Evolutionary conservation across 75 land plant species (phyloP).

Genomic region (Larix kaempferi): DNA sequence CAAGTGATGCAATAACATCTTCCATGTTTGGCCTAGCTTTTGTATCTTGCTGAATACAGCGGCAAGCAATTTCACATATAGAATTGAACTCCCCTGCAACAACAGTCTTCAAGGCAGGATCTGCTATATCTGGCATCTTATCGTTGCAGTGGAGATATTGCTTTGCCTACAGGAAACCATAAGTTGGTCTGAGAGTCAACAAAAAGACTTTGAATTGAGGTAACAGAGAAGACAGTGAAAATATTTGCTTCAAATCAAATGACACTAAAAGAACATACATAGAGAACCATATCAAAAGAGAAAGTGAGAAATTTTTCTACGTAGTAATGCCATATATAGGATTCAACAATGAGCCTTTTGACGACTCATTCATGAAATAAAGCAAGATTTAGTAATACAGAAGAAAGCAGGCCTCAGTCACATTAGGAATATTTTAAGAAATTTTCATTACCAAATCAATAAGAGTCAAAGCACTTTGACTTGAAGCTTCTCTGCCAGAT

Average conservation of each 20-base stretch:
- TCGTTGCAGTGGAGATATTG: constrained; percentile 31
- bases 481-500: constrained; percentile 26
- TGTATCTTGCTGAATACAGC: constrained; percentile 18
- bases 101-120: constrained; percentile 24
- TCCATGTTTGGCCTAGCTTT: constrained; percentile 22
- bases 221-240: not conserved
- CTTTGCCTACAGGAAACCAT: constrained; percentile 17
- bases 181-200: constrained; percentile 3
- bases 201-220: constrained; percentile 1
- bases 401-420: no score
- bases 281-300: not conserved
- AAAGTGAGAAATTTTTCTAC: not conserved
- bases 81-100: constrained; percentile 20
- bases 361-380: not conserved
- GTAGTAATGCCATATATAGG: not conserved
- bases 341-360: not conserved
- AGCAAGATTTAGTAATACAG: not conserved
- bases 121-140: constrained; percentile 25
- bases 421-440: no score
- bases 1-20: constrained; percentile 18
- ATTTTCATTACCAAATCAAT: constrained; percentile 27
- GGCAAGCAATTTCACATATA: constrained; percentile 31
- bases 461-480: constrained; percentile 18
- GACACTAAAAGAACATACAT: not conserved
- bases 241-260: not conserved